A percentile compares a stretch with the other conserved stretches of the same genome.
These are phyloP conservation scores for Gloeopeniophorella convolvens DNA, from an alignment of 768 basidiomycete species.

Conservation along the genomic window DNA sequence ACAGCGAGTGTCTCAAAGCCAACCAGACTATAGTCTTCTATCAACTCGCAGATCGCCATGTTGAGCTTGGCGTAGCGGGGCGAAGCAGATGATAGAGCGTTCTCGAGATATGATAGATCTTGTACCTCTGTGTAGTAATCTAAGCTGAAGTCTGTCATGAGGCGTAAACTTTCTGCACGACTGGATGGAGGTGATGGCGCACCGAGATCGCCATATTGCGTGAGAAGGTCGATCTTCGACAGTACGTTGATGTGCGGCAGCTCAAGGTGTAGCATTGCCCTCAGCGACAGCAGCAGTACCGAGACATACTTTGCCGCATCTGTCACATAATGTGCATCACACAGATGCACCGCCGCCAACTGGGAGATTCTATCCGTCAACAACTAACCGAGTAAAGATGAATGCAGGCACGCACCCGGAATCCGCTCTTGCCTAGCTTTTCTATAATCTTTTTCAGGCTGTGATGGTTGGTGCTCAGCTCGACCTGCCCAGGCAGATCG, in stretches of 20 bases:
- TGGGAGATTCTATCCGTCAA: neutral
- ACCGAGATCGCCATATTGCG: conserved; percentile 90
- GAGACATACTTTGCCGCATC: conserved; percentile 95
- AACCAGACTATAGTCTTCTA: conserved; percentile 89
- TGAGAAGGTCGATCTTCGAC: conserved; percentile 90
- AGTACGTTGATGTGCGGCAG: conserved; percentile 98
- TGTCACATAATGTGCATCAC: conserved; percentile 96
- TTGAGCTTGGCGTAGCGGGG: conserved; percentile 76
- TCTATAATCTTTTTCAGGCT: conserved; percentile 71
- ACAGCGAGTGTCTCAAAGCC: conserved; percentile 97
- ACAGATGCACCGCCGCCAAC: conserved; percentile 68
- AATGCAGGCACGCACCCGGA: conserved; percentile 58
- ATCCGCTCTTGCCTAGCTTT: conserved; percentile 64
- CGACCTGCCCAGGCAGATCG: conserved; percentile 96
- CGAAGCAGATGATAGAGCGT: conserved; percentile 56
- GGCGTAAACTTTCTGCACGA: neutral
- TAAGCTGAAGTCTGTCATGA: conserved; percentile 79
- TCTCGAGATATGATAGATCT: conserved; percentile 84
- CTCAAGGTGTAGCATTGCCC: conserved; percentile 98
- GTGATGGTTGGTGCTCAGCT: conserved; percentile 92
- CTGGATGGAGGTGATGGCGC: conserved; percentile 21
- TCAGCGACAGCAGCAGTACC: conserved; percentile 81
- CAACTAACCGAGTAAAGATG: neutral
- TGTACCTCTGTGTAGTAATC: conserved; percentile 98
- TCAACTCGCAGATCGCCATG: conserved; percentile 83